phyloP scores from a whole-genome alignment of 805 yeast species.

The Nakazawaea siamensis region DNA sequence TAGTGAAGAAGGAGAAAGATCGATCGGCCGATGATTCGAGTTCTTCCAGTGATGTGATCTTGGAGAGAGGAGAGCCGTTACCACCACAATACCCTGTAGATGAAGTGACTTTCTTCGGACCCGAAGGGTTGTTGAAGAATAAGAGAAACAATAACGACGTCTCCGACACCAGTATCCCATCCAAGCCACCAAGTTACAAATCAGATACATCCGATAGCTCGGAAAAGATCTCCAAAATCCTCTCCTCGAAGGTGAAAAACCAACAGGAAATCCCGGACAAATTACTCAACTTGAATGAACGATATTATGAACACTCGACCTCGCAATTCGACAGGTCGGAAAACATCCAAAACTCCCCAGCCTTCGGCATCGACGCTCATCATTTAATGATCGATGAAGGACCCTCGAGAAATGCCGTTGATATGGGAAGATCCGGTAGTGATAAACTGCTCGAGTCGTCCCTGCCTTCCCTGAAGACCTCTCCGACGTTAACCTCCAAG shows the following conservation, averaged over 20 bases:
- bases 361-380: too few species aligned
- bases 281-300: slow-evolving; percentile 7
- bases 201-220: slow-evolving; percentile 4
- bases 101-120: slow-evolving; percentile 56
- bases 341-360: too few species aligned
- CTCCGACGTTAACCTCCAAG: too few species aligned
- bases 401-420: too few species aligned
- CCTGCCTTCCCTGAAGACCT: background rate
- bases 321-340: slow-evolving; percentile 9
- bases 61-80: slow-evolving; percentile 65
- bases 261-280: slow-evolving; percentile 10
- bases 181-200: slow-evolving; percentile 9
- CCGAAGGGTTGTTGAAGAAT: slow-evolving; percentile 11
- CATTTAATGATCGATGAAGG: too few species aligned
- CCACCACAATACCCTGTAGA: slow-evolving; percentile 66
- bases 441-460: too few species aligned
- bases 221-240: slow-evolving; percentile 1
- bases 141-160: slow-evolving; percentile 1
- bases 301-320: slow-evolving; percentile 9
- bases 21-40: background rate
- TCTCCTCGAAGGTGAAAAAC: slow-evolving; percentile 2
- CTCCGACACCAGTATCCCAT: slow-evolving; percentile 1
- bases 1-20: slow-evolving; percentile 5
- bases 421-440: too few species aligned
- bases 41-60: slow-evolving; percentile 33